Base-by-base conservation (phyloP, 139 green algal species). In the Coelastrella sp. region DNA sequence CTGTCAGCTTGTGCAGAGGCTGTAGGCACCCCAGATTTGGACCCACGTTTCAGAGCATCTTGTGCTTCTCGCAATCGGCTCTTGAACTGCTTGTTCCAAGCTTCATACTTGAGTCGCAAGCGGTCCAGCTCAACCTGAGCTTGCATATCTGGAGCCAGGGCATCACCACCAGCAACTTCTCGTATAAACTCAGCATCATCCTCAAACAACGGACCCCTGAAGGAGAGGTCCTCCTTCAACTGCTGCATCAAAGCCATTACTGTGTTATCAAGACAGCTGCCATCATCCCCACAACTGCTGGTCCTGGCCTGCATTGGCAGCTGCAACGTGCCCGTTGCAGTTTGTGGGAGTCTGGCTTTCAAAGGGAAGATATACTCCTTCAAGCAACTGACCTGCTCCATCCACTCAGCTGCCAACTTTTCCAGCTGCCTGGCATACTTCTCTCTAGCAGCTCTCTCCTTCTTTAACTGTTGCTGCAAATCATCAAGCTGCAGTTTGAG, bases 391-490 rank as follows among this genome's bases (percentile, higher is more conserved):
- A 90, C 72, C 83, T 91, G 90, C n/a, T 81, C 88, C 74, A 86
- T 59, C 88, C 86, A 92, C n/a, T 84, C 82, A 7, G 83, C 78
- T 41, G 80, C 85, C 78, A 89, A 86, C 79, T 90, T 59, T 85
- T 92, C 87, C 32, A 89, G 90, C 83, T 91, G 88, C 79, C 87
- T 69, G 40, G 88, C 86, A 62, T 93, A 92, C 81, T 85, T 63
- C 2, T 4, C 25, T 5, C 68, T 57, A 6, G 81, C 81, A n/a
- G 68, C 68, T 30, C 66, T 76, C 50, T 86, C 81, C 11, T 30
- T 32, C 2, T 73, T 51, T 23, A 86, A 68, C 81, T 81, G 67
- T 27, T 73, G 68, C 15, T 40, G 48, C 68, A 86, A 50, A 17
- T 5, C 23, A 41, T 11, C 45, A 27, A 84, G 34, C 78, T 74